A percentile compares a stretch with the other conserved stretches of the same genome.
Evolutionary conservation across 2,329 filamentous ascomycete genomes (phyloP).

Genomic region (Aspergillus spinulosporus): DNA sequence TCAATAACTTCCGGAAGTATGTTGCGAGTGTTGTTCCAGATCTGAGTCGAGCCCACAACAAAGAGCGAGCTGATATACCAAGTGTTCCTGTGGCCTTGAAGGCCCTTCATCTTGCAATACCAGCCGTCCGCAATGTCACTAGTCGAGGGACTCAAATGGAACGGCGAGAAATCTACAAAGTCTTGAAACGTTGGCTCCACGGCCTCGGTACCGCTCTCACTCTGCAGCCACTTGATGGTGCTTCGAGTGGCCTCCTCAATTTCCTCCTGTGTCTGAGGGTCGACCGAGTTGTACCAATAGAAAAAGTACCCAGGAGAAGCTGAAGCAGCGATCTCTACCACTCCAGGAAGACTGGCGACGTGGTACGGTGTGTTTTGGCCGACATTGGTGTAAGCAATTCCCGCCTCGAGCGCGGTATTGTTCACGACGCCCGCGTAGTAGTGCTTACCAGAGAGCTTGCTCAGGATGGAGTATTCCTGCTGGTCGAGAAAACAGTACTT

Average conservation of each 20-base stretch:
- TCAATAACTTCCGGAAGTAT: neutral
- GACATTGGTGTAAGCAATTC: neutral
- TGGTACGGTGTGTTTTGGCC: neutral
- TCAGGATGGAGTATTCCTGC: neutral
- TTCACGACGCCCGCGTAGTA: neutral
- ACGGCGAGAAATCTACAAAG: neutral
- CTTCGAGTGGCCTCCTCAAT: neutral
- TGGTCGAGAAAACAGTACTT: neutral
- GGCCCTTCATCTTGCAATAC: slow-evolving; percentile 1
- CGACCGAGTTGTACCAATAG: neutral
- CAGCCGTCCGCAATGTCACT: neutral
- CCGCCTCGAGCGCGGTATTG: neutral
- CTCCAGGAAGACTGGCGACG: neutral
- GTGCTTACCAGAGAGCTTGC: neutral
- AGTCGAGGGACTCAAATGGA: neutral
- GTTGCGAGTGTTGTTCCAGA: slow-evolving; percentile 1
- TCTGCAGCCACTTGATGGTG: neutral
- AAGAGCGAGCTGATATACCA: slow-evolving; percentile 1
- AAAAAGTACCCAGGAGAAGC: neutral
- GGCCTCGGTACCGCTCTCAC: neutral
- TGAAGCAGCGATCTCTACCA: neutral
- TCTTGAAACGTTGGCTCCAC: neutral
- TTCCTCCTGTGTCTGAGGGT: neutral
- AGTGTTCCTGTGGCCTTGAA: slow-evolving; percentile 5
- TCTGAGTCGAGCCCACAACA: neutral